Base-by-base conservation (phyloP, 2,329 filamentous ascomycete species). In the Hirsutella rhossiliensis region DNA sequence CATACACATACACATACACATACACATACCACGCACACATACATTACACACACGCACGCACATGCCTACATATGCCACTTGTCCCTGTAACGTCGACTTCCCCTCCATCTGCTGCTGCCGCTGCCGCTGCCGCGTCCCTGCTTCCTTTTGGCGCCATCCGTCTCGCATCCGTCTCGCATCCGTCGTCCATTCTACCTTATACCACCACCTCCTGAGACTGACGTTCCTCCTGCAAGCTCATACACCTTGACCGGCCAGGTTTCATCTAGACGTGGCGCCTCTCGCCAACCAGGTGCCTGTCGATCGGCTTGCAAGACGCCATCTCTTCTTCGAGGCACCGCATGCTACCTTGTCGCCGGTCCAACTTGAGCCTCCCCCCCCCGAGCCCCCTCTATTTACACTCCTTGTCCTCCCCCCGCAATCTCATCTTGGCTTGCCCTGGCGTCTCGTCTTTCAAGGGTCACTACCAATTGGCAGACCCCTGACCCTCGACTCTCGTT, bases 261-360 rank as follows among this genome's bases (percentile, higher is more conserved):
- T 37, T 9, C 34, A 37, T 37, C 18, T 18, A 11, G 7, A 11
- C 41, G 36, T 38, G 32, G 23, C 41, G 41, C 41, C 34, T 38
- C 13, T 38, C 36, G n/a, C 19, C 12, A 23, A 20, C n/a, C 18
- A 5, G 39, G 46, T 50, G 38, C 46, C 48, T 48, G 48, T 44
- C 47, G 44, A 47, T 47, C 44, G 47, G 31, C 39, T n/a, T 37
- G 18, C 34, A 2, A 37, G 34, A 18, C n/a, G 34, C 34, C 34
- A 11, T 39, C 20, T 36, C 17, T 18, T 38, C 18, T 5, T 37
- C n/a, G 34, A 37, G 34, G 5, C 17, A 17, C 15, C n/a, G 38
- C 23, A 43, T 31, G 32, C 23, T n/a, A 39, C 40, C 27, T 45
- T 40, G 20, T 34, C 38, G 7, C 34, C 40, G n/a, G 13, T 17